Evolutionary conservation across 805 yeast genomes (phyloP), one percentile per base, ranked within the genome.

Genomic region (Lipomyces sp.): DNA sequence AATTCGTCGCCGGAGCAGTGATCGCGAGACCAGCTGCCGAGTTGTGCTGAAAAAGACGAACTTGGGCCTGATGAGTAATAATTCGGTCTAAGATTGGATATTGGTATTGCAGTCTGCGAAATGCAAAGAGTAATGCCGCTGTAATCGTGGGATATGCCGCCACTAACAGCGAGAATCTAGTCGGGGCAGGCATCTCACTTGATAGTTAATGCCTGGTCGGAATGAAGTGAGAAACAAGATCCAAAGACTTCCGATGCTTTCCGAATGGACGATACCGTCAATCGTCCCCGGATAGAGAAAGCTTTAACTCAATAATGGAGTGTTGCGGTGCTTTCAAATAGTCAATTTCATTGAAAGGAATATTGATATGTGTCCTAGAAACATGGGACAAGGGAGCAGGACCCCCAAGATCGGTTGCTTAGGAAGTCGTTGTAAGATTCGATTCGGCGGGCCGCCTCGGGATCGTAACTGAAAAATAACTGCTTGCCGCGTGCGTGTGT

Each of bases 131-230:
- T 13, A 68, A 57, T 3, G 71, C 71, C n/a, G 71, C 71, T 29
- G 71, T 66, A 51, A 68, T 68, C 4, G 71, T 68, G 24, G 71
- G 71, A 57, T 66, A 68, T 30, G 71, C 71, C 13, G 69, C 71
- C 32, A 62, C 60, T 6, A 68, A 64, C 53, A 68, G 57, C 5
- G 71, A 66, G 33, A 66, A 59, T 29, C 71, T 53, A n/a, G 63
- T 66, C 7, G 64, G 64, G 11, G 61, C 66, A 10, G 70, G 70
- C 65, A 64, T 66, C 33, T 51, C 34, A 15, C n/a, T 51, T 42
- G 48, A 42, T 7, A 15, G 48, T 42, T 15, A 42, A 42, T 42
- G 48, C 48, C 48, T 3, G 48, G 48, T n/a, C n/a, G 48, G 24
- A 24, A n/a, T 42, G 24, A 24, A 37, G 15, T 37, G 39, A 15